phyloP scores from a whole-genome alignment of 2,329 filamentous ascomycete species.

The Fusarium sp. region DNA sequence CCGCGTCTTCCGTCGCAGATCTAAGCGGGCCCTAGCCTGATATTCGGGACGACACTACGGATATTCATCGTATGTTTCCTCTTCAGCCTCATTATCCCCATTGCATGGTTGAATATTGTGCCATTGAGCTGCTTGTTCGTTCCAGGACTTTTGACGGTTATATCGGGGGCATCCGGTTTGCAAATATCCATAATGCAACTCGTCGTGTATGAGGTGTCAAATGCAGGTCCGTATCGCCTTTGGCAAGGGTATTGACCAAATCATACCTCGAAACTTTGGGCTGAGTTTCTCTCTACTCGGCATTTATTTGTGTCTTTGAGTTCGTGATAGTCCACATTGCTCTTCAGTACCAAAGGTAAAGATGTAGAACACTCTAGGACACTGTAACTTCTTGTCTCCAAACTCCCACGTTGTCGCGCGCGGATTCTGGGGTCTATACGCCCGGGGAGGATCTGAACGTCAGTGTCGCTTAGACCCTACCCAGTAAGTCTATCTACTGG shows the following conservation, averaged over 20 bases:
- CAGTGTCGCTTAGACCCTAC: conserved; percentile 8
- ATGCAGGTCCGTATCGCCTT: not conserved
- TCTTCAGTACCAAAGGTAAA: not conserved
- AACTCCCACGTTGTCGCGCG: not conserved
- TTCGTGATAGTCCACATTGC: not conserved
- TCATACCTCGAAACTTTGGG: not conserved
- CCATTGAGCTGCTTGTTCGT: conserved; percentile 12
- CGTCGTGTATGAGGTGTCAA: not conserved
- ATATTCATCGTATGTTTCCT: conserved; percentile 43
- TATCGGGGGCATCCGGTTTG: conserved; percentile 22
- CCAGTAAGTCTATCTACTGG: conserved; percentile 9
- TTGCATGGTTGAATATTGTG: not conserved
- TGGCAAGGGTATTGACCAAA: not conserved
- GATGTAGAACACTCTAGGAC: not conserved
- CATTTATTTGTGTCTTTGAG: not conserved
- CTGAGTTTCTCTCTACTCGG: not conserved
- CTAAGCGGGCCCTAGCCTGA: conserved; percentile 36
- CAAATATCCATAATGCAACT: not conserved
- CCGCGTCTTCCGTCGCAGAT: conserved; percentile 36
- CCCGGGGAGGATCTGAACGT: conserved; percentile 1
- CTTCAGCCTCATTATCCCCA: conserved; percentile 25
- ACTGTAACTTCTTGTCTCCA: not conserved
- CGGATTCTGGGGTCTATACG: not conserved
- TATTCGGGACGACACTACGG: conserved; percentile 26
- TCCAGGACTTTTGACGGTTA: conserved; percentile 18